These are phyloP conservation scores for Leishmania arabica DNA, from an alignment of 208 protist species.

Conservation along the genomic window DNA sequence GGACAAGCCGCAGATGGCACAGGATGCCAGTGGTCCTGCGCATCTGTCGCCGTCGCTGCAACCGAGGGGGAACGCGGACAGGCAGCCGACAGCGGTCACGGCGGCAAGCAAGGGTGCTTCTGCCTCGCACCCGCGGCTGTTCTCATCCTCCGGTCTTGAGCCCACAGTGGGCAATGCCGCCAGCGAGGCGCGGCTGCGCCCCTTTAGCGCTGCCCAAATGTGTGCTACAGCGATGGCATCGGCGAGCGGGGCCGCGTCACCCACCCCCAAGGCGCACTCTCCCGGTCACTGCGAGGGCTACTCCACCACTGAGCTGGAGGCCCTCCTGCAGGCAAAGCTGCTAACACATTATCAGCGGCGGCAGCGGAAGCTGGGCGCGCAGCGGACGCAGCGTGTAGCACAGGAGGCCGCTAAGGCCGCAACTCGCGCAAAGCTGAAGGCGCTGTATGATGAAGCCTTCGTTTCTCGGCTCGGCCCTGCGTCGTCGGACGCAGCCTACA, in stretches of 20 bases:
- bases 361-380: slow-evolving; percentile 36
- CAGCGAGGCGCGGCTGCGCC: slow-evolving; percentile 12
- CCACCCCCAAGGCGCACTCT: slow-evolving; percentile 8
- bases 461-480: slow-evolving; percentile 5
- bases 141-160: slow-evolving; percentile 3
- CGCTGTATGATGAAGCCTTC: slow-evolving; percentile 48
- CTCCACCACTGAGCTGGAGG: slow-evolving; percentile 54
- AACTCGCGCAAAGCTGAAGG: slow-evolving; percentile 43
- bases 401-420: slow-evolving; percentile 31
- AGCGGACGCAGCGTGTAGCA: slow-evolving; percentile 31
- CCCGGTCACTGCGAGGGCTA: slow-evolving; percentile 31
- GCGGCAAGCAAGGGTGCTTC: neutral
- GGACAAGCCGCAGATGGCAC: neutral
- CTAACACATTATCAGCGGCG: slow-evolving; percentile 44
- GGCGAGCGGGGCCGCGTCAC: neutral
- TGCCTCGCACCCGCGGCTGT: neutral
- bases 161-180: neutral
- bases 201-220: neutral
- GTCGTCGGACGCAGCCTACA: neutral
- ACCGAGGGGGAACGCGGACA: slow-evolving; percentile 1
- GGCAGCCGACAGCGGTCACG: neutral
- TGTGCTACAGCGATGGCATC: neutral
- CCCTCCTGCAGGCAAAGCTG: slow-evolving; percentile 53
- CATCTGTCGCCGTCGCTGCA: neutral
- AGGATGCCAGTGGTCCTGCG: neutral